Evolutionary conservation across 768 basidiomycete genomes (phyloP).

Genomic region (Pleurotus tuoliensis): DNA sequence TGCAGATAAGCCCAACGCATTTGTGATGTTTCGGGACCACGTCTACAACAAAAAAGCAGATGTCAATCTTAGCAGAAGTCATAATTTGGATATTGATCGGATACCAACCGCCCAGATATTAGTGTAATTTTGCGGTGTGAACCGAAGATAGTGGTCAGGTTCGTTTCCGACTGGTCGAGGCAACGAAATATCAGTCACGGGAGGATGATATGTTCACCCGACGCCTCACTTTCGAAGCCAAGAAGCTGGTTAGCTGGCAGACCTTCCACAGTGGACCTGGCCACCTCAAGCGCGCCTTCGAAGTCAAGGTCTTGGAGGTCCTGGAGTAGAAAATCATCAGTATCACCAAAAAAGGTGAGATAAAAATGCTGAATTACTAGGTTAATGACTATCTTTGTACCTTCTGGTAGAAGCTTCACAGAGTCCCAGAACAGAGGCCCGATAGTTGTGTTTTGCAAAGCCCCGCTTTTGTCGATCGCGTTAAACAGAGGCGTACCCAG

Average conservation of each 20-base stretch:
- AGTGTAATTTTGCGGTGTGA: constrained; percentile 41
- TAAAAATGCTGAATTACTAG: constrained; percentile 24
- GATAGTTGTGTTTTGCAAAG: constrained; percentile 46
- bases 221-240: constrained; percentile 39
- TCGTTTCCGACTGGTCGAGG: constrained; percentile 44
- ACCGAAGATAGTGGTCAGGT: constrained; percentile 45
- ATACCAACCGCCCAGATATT: constrained; percentile 38
- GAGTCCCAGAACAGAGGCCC: constrained; percentile 48
- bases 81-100: background rate
- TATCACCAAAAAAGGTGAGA: background rate
- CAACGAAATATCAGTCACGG: background rate
- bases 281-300: constrained; percentile 37
- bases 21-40: constrained; percentile 46
- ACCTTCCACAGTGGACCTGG: constrained; percentile 35
- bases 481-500: constrained; percentile 37
- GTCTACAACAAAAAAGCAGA: constrained; percentile 22
- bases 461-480: constrained; percentile 38
- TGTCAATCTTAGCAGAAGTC: background rate
- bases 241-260: constrained; percentile 33
- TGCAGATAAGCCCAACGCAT: constrained; percentile 28
- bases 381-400: constrained; percentile 44
- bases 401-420: constrained; percentile 38
- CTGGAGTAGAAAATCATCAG: constrained; percentile 18
- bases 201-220: background rate
- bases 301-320: constrained; percentile 42